Base-by-base conservation (phyloP, 2,329 filamentous ascomycete species). In the Alternaria sp. region DNA sequence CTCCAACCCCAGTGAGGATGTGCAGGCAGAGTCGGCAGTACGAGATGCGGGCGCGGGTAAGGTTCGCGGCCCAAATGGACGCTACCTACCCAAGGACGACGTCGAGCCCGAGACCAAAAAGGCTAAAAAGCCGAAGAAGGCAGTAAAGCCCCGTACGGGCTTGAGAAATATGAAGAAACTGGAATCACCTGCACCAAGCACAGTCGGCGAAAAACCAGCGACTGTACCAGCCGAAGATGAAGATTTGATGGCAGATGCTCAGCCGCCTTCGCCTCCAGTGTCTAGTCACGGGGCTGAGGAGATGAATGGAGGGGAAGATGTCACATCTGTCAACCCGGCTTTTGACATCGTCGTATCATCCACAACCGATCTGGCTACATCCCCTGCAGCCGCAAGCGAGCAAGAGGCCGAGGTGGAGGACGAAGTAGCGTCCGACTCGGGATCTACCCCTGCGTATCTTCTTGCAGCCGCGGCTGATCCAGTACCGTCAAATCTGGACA, bases 401-500 rank as follows among this genome's bases (percentile, higher is more conserved):
- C 20, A 30, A 30, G 41, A 23, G 18, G 6, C 20, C 8, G 18
- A 41, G 18, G 15, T 20, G 18, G 28, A 55, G n/a, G 28, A 23
- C 3, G 47, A 43, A 50, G n/a, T 14, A 12, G 14, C 33, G 6
- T 37, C 30, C 3, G 26, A 18, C 26, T 20, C 44, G 14, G 44
- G 8, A 28, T 14, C 55, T 41, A 28, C 56, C 14, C 21, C 51
- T 30, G 28, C 57, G 5, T 64, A 43, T n/a, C 60, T 61, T 14
- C 68, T 70, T 30, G 72, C 72, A 14, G 71, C 65, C 11, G 67
- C 71, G 49, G 64, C 71, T 20, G 69, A 73, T 12, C 58, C 68
- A 3, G 55, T 73, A 12, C 44, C 53, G 8, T 70, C 71, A 3
- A 75, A 67, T 9, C 55, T 75, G 25, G 71, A 74, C 55, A 65